phyloP scores from a whole-genome alignment of 257 asterid species.

The Sherardia arvensis region DNA sequence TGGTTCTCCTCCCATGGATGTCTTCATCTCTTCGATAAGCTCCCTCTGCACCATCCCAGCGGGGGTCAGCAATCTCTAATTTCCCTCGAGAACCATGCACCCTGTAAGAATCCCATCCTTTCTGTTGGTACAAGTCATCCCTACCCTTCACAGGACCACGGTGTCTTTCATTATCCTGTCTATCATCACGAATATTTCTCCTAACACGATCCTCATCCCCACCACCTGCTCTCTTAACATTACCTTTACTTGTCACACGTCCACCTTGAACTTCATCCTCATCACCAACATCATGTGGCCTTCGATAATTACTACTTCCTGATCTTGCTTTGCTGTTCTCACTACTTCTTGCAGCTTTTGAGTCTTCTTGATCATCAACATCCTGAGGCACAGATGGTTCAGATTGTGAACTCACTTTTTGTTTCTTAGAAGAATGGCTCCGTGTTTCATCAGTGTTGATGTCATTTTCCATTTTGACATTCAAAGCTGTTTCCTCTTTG shows the following conservation, averaged over 20 bases:
- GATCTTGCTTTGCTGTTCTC: conserved; percentile 74
- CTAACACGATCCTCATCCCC: conserved; percentile 37
- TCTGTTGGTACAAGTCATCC: conserved; percentile 49
- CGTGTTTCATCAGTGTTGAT: conserved; percentile 28
- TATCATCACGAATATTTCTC: conserved; percentile 47
- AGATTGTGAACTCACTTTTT: conserved; percentile 29
- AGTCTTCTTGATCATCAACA: conserved; percentile 51
- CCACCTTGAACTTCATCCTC: conserved; percentile 65
- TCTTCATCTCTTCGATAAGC: conserved; percentile 66
- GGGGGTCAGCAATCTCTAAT: conserved; percentile 45
- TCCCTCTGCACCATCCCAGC: conserved; percentile 65
- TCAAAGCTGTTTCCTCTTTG: conserved; percentile 32
- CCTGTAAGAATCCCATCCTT: conserved; percentile 45
- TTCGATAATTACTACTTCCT: conserved; percentile 56
- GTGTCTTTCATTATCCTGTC: conserved; percentile 51
- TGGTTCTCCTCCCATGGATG: conserved; percentile 43
- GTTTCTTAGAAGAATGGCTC: conserved; percentile 28
- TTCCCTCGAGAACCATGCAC: conserved; percentile 34
- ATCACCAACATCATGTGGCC: conserved; percentile 40
- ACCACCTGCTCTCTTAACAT: conserved; percentile 29
- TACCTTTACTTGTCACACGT: conserved; percentile 29
- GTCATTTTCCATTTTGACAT: conserved; percentile 24
- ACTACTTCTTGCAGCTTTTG: conserved; percentile 54
- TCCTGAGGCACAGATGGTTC: conserved; percentile 45
- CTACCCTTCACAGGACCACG: conserved; percentile 37